A percentile compares a stretch with the other conserved stretches of the same genome.
Conservation (phyloP, 2,329 filamentous ascomycete genomes). For the Bipolaris cookei region DNA sequence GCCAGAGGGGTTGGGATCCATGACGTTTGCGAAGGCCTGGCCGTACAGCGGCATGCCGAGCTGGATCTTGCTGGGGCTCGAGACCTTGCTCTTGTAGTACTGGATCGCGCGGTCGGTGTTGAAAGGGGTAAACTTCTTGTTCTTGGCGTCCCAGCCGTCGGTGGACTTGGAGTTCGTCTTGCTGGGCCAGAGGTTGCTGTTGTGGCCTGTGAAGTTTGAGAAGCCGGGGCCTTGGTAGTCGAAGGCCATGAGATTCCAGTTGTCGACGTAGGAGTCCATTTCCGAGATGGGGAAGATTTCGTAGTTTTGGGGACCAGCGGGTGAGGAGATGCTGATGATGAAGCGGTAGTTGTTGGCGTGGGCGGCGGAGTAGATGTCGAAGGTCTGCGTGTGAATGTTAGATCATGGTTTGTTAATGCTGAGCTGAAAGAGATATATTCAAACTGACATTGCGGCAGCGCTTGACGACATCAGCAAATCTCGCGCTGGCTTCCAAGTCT, state of each 20-base stretch:
- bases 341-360: constrained; percentile 51
- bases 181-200: constrained; percentile 36
- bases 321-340: constrained; percentile 52
- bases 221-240: constrained; percentile 72
- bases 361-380: constrained; percentile 48
- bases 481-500: constrained; percentile 41
- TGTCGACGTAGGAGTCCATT: constrained; percentile 54
- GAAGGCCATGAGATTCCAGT: constrained; percentile 68
- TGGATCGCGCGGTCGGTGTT: constrained; percentile 36
- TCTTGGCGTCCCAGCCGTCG: constrained; percentile 20
- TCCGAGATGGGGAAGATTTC: constrained; percentile 45
- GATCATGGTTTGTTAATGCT: background rate
- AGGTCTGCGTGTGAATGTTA: constrained; percentile 30
- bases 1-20: constrained; percentile 21
- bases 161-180: constrained; percentile 27
- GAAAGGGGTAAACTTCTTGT: constrained; percentile 19
- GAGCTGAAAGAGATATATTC: background rate
- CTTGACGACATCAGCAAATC: constrained; percentile 49
- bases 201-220: constrained; percentile 68
- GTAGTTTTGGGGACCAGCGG: constrained; percentile 52
- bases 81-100: constrained; percentile 33
- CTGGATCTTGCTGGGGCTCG: constrained; percentile 30
- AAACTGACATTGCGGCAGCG: constrained; percentile 44
- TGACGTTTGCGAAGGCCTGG: constrained; percentile 36
- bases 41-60: constrained; percentile 42